Evolutionary conservation across 331 rosid genomes (phyloP).

Genomic region (Dryas integrifolia): DNA sequence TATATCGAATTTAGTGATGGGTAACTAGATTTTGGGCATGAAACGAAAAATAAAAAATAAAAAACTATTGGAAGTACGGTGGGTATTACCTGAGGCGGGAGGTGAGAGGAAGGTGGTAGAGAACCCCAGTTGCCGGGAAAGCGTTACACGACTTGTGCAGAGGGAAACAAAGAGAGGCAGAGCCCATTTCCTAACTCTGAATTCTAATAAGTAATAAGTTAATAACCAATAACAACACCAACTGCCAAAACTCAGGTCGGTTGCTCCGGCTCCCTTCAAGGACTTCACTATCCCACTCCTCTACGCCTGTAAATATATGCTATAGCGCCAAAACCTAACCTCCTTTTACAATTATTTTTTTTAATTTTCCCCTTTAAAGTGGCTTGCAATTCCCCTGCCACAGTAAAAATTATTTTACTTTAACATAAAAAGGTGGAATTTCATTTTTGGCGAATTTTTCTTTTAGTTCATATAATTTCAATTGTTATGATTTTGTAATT

Average conservation of each 20-base stretch:
- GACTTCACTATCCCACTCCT: too few relatives aligned
- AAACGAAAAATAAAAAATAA: neutral
- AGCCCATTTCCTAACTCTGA: neutral
- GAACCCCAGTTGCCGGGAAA: neutral
- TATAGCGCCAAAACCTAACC: too few relatives aligned
- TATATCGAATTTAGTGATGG: neutral
- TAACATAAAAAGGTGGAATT: too few relatives aligned
- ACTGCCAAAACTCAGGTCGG: neutral
- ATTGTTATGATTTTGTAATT: too few relatives aligned
- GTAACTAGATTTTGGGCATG: neutral
- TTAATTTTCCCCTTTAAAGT: too few relatives aligned
- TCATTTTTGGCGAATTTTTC: too few relatives aligned
- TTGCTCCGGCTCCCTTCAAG: too few relatives aligned
- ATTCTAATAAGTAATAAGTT: neutral
- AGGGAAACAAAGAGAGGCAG: neutral
- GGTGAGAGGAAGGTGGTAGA: neutral
- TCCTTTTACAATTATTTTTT: too few relatives aligned
- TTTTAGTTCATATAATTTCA: too few relatives aligned
- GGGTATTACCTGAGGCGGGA: constrained; percentile 15
- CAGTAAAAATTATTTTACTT: too few relatives aligned
- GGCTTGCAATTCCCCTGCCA: too few relatives aligned
- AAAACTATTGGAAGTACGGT: neutral
- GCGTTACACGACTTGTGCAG: neutral
- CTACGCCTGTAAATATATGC: too few relatives aligned
- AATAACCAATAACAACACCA: neutral